Evolutionary conservation across 2,329 filamentous ascomycete species (phyloP), one percentile per base, ranked within the genome.

Genomic region (Sarocladiaceae sp.): DNA sequence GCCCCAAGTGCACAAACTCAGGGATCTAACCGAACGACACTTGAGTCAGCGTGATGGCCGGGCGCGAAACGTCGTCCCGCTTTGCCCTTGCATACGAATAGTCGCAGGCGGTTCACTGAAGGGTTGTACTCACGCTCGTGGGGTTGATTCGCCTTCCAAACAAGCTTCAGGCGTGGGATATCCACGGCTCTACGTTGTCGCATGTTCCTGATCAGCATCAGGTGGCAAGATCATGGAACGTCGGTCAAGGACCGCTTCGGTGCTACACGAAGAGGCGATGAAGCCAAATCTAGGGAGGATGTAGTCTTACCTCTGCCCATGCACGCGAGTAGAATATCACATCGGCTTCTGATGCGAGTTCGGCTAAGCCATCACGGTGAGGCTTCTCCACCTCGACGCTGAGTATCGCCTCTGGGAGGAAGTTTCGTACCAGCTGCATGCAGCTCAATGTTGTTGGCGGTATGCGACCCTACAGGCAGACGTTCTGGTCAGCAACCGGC

Each of bases 341-440:
- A 55, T 88, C 80, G 19, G 82, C 83, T 52, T 74, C 68, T 29
- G 67, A 66, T 20, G 81, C 81, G 39, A 87, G 69, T 21, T 75
- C 67, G 41, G 68, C 63, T 45, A 88, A 67, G 2, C 80, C 81
- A 21, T 63, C 59, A 10, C 84, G 73, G 11, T 69, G 71, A 2
- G 83, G 83, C 58, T 85, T 88, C 64, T 88, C 84, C 33, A 84
- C 66, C 60, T 88, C 85, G 44, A 88, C 78, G 58, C 83, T 88
- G 56, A 88, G 66, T 37, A 55, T 69, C 37, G 69, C 65, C 4
- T 53, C 56, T 20, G 69, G 71, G 44, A 68, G 64, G 21, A 55
- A 55, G 33, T 55, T 55, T 41, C 76, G 74, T 50, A 86, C 57
- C 53, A 77, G 63, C 33, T 57, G 66, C 45, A 87, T 78, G 60